These are phyloP conservation scores for cucumber (Cucumis sativus) DNA, from an alignment of 306 rosid species.

Conservation along the genomic window DNA sequence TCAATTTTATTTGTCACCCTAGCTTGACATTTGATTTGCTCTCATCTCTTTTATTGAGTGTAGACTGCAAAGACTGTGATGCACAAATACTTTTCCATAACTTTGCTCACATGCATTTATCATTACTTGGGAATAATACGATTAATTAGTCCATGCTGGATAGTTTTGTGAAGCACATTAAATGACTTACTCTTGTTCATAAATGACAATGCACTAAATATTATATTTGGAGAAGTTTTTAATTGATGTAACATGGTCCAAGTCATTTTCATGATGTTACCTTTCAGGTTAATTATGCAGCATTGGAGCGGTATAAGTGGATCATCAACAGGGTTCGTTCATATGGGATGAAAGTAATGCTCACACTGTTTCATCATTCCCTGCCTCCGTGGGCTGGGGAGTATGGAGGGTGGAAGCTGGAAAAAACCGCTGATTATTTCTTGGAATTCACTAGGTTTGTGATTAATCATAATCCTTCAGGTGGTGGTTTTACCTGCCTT, in stretches of 20 bases:
- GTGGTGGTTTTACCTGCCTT: slow-evolving; percentile 10
- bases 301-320: slow-evolving; percentile 95
- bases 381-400: slow-evolving; percentile 92
- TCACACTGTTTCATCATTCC: slow-evolving; percentile 94
- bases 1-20: slow-evolving; percentile 10
- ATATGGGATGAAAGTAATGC: slow-evolving; percentile 94
- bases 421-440: slow-evolving; percentile 87
- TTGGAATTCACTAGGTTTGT: slow-evolving; percentile 72
- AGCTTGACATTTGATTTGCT: background rate
- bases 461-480: slow-evolving; percentile 13
- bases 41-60: background rate
- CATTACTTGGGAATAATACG: background rate
- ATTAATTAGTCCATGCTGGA: background rate
- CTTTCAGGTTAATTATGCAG: slow-evolving; percentile 76
- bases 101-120: background rate
- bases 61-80: background rate
- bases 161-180: background rate
- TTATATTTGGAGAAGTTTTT: slow-evolving; percentile 8
- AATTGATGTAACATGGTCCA: slow-evolving; percentile 9
- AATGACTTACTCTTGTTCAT: background rate
- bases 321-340: slow-evolving; percentile 67
- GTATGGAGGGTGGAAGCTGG: slow-evolving; percentile 98
- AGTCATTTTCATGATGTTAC: slow-evolving; percentile 7
- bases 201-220: background rate
- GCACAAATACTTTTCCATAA: background rate